Conservation (phyloP, 1,139 yeast species). For the Citeromyces siamensis region DNA sequence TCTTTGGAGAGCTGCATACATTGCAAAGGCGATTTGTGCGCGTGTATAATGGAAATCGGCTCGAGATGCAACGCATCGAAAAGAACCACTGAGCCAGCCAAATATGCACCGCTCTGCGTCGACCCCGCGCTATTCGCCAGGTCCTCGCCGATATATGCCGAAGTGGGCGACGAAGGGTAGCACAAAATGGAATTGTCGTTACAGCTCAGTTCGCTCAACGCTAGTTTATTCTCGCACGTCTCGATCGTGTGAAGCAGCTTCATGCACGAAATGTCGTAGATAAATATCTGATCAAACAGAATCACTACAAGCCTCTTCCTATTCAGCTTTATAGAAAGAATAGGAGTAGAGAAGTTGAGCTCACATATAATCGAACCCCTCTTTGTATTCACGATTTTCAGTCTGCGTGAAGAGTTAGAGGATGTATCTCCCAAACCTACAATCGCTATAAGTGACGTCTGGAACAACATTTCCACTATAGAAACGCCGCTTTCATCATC, state of each 20-base stretch:
- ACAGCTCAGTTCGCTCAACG: conserved; percentile 17
- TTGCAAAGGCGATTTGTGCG: conserved; percentile 42
- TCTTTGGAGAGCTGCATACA: conserved; percentile 35
- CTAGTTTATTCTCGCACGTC: conserved; percentile 46
- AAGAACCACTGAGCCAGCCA: conserved; percentile 32
- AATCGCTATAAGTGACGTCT: conserved; percentile 77
- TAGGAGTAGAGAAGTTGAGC: conserved; percentile 77
- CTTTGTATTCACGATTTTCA: conserved; percentile 75
- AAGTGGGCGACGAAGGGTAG: conserved; percentile 18
- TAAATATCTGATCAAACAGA: conserved; percentile 74
- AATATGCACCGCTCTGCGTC: conserved; percentile 9
- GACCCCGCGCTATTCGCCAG: conserved; percentile 4
- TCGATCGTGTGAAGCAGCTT: conserved; percentile 80
- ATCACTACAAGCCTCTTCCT: conserved; percentile 63
- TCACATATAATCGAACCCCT: conserved; percentile 50
- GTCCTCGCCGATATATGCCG: conserved; percentile 14
- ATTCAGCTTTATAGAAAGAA: conserved; percentile 68
- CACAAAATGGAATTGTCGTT: conserved; percentile 37
- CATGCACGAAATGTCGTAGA: conserved; percentile 86
- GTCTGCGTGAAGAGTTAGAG: conserved; percentile 64
- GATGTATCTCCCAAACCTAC: conserved; percentile 86
- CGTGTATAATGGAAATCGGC: conserved; percentile 45
- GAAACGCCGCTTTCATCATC: conserved; percentile 44
- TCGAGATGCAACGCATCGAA: conserved; percentile 47
- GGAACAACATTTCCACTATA: conserved; percentile 82